Evolutionary conservation across 129 eudicot species (phyloP), one percentile per base, ranked within the genome.

Genomic region (Apium graveolens): DNA sequence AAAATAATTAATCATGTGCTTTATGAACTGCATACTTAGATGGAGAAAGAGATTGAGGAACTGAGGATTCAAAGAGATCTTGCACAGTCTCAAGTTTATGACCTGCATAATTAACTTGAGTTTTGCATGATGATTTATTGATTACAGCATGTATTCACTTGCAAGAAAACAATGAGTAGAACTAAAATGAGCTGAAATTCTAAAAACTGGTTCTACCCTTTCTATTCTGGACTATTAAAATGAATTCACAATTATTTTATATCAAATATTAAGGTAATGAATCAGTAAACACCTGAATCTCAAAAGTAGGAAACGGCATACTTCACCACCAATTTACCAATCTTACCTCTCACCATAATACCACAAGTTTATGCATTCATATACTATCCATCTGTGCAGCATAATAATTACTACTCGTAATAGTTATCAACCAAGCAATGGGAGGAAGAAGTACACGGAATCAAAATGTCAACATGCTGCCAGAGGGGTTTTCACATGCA

Each of bases 21-120:
- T 41, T 41, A 41, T 41, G 44, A 8, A 5, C 42, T 42, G 45
- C 35, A 42, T 63, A 55, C 76, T 77, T 84, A 94, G 98, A 94
- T 94, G 98, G 96, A 90, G 81, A 86, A 46, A 84, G 98, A 94
- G 80, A 94, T 94, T 32, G 98, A 94, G 85, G 98, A 91, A 82
- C 70, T 94, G 80, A 90, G 90, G 87, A 91, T 89, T 62, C 93
- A 94, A 86, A 84, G 98, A 81, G 98, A 94, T 86, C 87, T 79
- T 60, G 98, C 98, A 45, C 87, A 88, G 83, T 88, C 91, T 27
- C 81, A 94, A 77, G 97, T 83, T 11, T 93, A 89, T 80, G 96
- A 91, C 79, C 86, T 94, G 79, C n/a, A n/a, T n/a, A n/a, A n/a
- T n/a, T n/a, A n/a, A n/a, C n/a, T n/a, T n/a, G n/a, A n/a, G n/a